Evolutionary conservation across 352 stramenopile species (phyloP).

Genomic region (Phytophthora constricta): DNA sequence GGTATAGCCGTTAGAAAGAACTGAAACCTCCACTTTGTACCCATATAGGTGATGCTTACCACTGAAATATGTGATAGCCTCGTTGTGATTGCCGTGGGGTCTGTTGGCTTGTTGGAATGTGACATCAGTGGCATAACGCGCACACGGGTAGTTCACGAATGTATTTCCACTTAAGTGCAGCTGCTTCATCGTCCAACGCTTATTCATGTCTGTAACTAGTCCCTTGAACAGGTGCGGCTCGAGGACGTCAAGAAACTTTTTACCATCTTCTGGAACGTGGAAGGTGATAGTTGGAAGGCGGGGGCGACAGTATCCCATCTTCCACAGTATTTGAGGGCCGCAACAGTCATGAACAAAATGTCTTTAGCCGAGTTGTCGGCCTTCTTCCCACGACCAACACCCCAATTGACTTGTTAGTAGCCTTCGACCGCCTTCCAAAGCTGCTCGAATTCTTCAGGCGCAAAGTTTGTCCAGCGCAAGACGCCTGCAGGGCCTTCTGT

Average conservation of each 20-base stretch:
- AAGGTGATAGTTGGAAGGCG: not conserved
- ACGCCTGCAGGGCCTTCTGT: not conserved
- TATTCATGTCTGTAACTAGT: not conserved
- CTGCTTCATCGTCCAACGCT: not conserved
- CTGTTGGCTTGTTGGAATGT: conserved; percentile 8
- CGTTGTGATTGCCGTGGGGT: not conserved
- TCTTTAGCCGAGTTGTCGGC: conserved; percentile 1
- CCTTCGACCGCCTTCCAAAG: conserved; percentile 1
- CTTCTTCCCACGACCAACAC: not conserved
- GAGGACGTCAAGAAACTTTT: not conserved
- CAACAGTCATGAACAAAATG: conserved; percentile 8
- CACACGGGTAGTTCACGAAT: not conserved
- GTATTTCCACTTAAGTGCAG: not conserved
- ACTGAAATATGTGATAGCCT: not conserved
- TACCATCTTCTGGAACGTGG: conserved; percentile 7
- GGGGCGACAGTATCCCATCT: conserved; percentile 1
- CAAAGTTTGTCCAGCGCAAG: not conserved
- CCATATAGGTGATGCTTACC: too few relatives aligned
- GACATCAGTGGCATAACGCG: conserved; percentile 6
- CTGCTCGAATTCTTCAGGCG: not conserved
- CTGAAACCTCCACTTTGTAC: too few relatives aligned
- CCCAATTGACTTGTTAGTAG: not conserved
- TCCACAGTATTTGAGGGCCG: conserved; percentile 7
- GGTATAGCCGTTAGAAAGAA: too few relatives aligned
- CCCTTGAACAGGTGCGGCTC: not conserved